Percentiles rank a stretch among this genome's conserved stretches.
These are phyloP conservation scores for Fusarium drepaniforme DNA, from an alignment of 2,329 filamentous ascomycete species.

Conservation along the genomic window DNA sequence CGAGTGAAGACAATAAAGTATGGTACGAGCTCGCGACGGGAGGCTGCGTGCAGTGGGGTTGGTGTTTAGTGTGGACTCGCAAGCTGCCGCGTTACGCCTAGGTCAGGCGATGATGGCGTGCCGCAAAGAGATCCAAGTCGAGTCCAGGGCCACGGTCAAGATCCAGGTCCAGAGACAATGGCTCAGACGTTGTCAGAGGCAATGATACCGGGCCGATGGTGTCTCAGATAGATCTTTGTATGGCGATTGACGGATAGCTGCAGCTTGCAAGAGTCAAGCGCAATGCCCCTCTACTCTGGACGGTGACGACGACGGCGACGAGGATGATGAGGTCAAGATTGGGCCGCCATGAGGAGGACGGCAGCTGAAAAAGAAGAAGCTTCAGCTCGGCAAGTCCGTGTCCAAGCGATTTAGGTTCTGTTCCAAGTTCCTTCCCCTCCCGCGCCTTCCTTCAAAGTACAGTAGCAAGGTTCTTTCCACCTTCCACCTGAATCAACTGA, in stretches of 20 bases:
- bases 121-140: constrained; percentile 25
- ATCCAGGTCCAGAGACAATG: constrained; percentile 18
- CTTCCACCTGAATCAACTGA: constrained; percentile 20
- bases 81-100: constrained; percentile 16
- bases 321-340: constrained; percentile 2
- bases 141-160: constrained; percentile 2
- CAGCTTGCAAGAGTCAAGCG: constrained; percentile 26
- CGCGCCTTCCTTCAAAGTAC: constrained; percentile 8
- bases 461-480: constrained; percentile 16
- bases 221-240: constrained; percentile 29
- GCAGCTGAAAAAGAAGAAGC: constrained; percentile 2
- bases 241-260: constrained; percentile 36
- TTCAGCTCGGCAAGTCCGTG: constrained; percentile 1
- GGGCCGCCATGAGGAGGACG: neutral
- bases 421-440: constrained; percentile 29
- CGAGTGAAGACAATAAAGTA: neutral
- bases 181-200: neutral
- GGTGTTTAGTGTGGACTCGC: constrained; percentile 7
- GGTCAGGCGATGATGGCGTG: constrained; percentile 20
- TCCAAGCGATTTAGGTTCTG: constrained; percentile 12
- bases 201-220: constrained; percentile 17
- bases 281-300: constrained; percentile 5
- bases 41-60: constrained; percentile 4
- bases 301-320: neutral
- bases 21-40: neutral